These are phyloP conservation scores for Backusella tuberculispora DNA, from an alignment of 192 early-diverging fungal species.

Conservation along the genomic window DNA sequence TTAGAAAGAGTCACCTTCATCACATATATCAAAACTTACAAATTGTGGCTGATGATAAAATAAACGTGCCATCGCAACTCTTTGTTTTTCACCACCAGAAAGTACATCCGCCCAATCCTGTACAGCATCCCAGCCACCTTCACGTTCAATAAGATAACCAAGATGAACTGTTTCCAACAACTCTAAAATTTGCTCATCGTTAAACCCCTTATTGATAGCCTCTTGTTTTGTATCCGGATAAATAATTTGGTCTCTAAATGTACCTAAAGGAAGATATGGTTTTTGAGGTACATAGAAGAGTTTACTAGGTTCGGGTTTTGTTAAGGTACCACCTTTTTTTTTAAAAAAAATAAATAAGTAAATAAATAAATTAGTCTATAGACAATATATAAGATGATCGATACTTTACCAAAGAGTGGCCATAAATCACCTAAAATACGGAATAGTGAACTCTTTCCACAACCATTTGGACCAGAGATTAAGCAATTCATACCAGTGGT, in stretches of 20 bases:
- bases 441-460: slow-evolving; percentile 67
- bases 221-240: slow-evolving; percentile 78
- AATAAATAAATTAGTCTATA: background rate
- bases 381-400: background rate
- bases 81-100: slow-evolving; percentile 79
- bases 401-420: slow-evolving; percentile 60
- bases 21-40: slow-evolving; percentile 49
- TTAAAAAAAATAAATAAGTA: background rate
- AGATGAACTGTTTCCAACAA: slow-evolving; percentile 73
- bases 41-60: slow-evolving; percentile 86
- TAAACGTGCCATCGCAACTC: slow-evolving; percentile 80
- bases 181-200: slow-evolving; percentile 66
- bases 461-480: slow-evolving; percentile 69
- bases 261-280: slow-evolving; percentile 80
- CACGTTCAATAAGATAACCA: slow-evolving; percentile 65
- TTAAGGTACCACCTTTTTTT: slow-evolving; percentile 52
- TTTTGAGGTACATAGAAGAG: slow-evolving; percentile 91
- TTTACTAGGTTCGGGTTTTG: slow-evolving; percentile 61
- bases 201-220: slow-evolving; percentile 58
- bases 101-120: slow-evolving; percentile 81
- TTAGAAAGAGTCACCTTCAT: background rate
- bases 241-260: slow-evolving; percentile 82
- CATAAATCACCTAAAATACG: slow-evolving; percentile 68
- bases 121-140: slow-evolving; percentile 75
- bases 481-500: slow-evolving; percentile 74